Base-by-base conservation (phyloP, 768 basidiomycete species). In the Pisolithus sp. region DNA sequence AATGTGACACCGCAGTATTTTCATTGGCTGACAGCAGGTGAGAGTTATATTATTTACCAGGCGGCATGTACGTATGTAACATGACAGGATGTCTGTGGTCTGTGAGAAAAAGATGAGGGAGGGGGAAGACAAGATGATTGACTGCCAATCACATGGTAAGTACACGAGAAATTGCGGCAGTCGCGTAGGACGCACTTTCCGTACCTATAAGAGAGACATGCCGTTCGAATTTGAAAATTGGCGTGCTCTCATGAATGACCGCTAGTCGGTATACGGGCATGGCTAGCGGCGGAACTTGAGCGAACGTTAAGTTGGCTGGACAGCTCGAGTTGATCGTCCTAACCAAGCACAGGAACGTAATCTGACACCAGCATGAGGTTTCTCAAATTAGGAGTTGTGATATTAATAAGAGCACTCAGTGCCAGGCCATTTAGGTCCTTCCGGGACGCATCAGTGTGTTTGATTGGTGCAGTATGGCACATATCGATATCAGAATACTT, bases 141-240 rank as follows among this genome's bases (percentile, higher is more conserved):
- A 23, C 47, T 36, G 47, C 7, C 38, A 18, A 13, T 17, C 47
- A 38, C 47, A 24, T 21, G 31, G 7, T 20, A 18, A 17, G n/a
- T 6, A 46, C 28, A 34, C 34, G 34, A 31, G 30, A 31, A n/a
- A n/a, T n/a, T 9, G 30, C 12, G 30, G 8, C 34, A 5, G 12
- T 34, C 34, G 34, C 34, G 13, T 34, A 10, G 34, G 34, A 13
- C 13, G 13, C 5, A 15, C 13, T 34, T 15, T n/a, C n/a, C n/a
- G n/a, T n/a, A 31, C 9, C 30, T 31, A 31, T 7, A 10, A 2
- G 9, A 10, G 7, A 8, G 24, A 2, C 20, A 42, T 39, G 51
- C 41, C 48, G 31, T 41, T 48, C 37, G 34, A n/a, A 50, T 50
- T 30, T 53, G 45, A 53, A 48, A 48, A 37, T 7, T 31, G 15